Percentiles rank a stretch among this genome's conserved stretches.
Evolutionary conservation across 2,329 filamentous ascomycete species (phyloP).

Genomic region (Neurospora crassa): DNA sequence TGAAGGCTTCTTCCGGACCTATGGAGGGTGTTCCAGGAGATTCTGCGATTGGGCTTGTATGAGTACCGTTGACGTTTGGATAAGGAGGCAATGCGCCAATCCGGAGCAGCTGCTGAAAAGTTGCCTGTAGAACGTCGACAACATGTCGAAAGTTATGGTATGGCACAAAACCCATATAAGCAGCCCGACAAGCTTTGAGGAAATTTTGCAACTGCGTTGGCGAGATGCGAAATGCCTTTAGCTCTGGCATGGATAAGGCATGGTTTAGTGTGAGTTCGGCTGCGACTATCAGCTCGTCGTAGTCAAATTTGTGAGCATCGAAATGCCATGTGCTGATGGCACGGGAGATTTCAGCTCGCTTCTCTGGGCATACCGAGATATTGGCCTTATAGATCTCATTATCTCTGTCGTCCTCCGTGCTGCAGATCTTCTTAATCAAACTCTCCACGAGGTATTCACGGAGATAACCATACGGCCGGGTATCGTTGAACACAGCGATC

Average conservation of each 20-base stretch:
- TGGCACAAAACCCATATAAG: conserved; percentile 94
- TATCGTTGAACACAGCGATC: conserved; percentile 78
- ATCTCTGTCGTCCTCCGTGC: conserved; percentile 51
- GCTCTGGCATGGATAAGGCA: conserved; percentile 69
- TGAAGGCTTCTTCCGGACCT: conserved; percentile 79
- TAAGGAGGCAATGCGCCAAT: conserved; percentile 69
- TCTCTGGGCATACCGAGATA: conserved; percentile 57
- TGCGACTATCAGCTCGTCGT: conserved; percentile 82
- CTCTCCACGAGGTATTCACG: conserved; percentile 89
- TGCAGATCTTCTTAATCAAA: conserved; percentile 83
- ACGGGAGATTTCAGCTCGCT: conserved; percentile 54
- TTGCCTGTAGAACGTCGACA: conserved; percentile 87
- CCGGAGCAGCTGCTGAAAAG: conserved; percentile 79
- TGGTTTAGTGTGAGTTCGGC: conserved; percentile 87
- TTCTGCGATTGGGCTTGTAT: conserved; percentile 25
- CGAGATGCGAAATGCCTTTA: conserved; percentile 66
- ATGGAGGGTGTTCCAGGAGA: conserved; percentile 66
- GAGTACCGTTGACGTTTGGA: conserved; percentile 27
- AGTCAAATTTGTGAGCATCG: conserved; percentile 77
- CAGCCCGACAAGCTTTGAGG: conserved; percentile 75
- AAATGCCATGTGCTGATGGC: conserved; percentile 78
- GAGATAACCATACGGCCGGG: conserved; percentile 73
- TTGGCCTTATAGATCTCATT: conserved; percentile 54
- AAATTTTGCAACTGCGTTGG: conserved; percentile 75
- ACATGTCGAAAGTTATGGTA: conserved; percentile 99